Evolutionary conservation across 805 yeast species (phyloP).

Genomic region (Tetrapisispora namnaoensis): DNA sequence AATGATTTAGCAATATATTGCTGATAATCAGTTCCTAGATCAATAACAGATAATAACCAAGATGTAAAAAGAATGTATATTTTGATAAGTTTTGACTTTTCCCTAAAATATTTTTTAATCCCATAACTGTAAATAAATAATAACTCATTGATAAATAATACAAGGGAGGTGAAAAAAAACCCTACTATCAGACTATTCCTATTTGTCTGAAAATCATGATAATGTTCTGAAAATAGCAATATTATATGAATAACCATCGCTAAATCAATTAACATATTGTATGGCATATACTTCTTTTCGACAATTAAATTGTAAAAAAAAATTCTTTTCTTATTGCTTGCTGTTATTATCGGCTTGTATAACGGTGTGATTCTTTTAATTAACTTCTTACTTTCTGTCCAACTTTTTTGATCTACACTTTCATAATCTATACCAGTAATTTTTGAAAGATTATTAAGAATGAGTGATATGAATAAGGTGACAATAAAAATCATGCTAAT

Average conservation of each 20-base stretch:
- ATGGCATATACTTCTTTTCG: background rate
- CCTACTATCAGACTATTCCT: background rate
- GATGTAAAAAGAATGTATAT: background rate
- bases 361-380: background rate
- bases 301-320: background rate
- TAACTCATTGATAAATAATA: background rate
- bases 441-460: background rate
- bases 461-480: background rate
- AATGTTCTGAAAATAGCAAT: background rate
- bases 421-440: constrained; percentile 1
- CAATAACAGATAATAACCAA: background rate
- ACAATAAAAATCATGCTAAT: constrained; percentile 1
- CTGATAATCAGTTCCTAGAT: background rate
- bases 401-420: background rate
- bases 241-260: background rate
- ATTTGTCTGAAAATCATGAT: background rate
- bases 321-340: background rate
- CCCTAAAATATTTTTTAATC: background rate
- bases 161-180: background rate
- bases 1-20: background rate
- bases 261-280: background rate
- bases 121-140: background rate
- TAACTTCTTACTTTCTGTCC: background rate
- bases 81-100: background rate
- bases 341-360: background rate